phyloP scores from a whole-genome alignment of 805 yeast genomes.

The Alloascoidea africana region DNA sequence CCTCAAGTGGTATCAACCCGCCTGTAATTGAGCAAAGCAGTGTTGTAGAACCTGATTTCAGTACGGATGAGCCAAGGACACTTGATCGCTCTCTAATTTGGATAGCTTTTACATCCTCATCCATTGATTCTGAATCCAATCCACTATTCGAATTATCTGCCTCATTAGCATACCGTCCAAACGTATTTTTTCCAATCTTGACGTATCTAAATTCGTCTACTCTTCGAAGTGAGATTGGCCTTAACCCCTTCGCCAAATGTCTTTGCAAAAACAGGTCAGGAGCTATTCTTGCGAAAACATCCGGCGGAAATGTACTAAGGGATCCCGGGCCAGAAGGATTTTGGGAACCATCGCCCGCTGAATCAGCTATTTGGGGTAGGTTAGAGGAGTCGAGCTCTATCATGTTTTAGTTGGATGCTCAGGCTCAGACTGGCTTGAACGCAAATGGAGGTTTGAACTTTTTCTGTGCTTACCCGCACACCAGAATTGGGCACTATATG shows the following conservation, averaged over 20 bases:
- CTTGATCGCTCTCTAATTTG: slow-evolving; percentile 11
- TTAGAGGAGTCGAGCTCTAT: too few relatives aligned
- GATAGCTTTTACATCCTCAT: slow-evolving; percentile 8
- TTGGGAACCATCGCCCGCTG: too few relatives aligned
- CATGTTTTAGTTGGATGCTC: too few relatives aligned
- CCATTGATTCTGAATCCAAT: slow-evolving; percentile 2
- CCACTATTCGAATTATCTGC: slow-evolving; percentile 6
- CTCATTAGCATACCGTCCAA: slow-evolving; percentile 6
- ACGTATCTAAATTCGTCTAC: slow-evolving; percentile 60
- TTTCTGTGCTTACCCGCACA: too few relatives aligned
- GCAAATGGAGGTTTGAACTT: too few relatives aligned
- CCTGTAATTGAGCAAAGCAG: slow-evolving; percentile 60
- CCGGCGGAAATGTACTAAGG: slow-evolving; percentile 84
- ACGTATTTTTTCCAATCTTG: slow-evolving; percentile 21
- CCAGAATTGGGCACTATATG: too few relatives aligned
- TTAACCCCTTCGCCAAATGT: slow-evolving; percentile 56
- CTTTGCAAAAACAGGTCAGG: slow-evolving; percentile 76
- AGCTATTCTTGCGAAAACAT: slow-evolving; percentile 67
- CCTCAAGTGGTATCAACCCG: slow-evolving; percentile 43
- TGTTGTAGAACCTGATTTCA: slow-evolving; percentile 57
- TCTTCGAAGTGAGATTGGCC: slow-evolving; percentile 55
- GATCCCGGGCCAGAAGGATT: too few relatives aligned
- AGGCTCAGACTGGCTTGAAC: too few relatives aligned
- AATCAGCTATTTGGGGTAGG: too few relatives aligned
- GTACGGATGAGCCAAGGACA: slow-evolving; percentile 52